Percentiles rank a stretch among this genome's conserved stretches.
These are phyloP conservation scores for Metschnikowia koreensis DNA, from an alignment of 805 yeast species.

Conservation along the genomic window DNA sequence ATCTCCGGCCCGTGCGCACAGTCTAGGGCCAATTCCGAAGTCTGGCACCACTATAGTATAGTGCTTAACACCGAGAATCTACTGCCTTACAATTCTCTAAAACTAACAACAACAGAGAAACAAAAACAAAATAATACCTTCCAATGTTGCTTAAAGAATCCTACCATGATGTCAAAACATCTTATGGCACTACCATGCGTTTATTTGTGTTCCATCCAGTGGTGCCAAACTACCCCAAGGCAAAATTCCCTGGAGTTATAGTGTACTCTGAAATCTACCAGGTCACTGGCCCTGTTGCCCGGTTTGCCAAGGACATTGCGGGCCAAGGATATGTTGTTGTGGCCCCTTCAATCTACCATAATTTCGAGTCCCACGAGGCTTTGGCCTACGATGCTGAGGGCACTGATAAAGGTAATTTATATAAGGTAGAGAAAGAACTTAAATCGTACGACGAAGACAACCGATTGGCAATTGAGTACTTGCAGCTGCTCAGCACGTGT, in stretches of 20 bases:
- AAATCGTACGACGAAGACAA: slow-evolving; percentile 77
- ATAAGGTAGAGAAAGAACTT: slow-evolving; percentile 64
- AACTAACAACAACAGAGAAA: slow-evolving; percentile 29
- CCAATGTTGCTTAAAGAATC: slow-evolving; percentile 68
- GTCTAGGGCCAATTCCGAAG: no score
- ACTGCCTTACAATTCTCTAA: no score
- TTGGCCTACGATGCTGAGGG: slow-evolving; percentile 70
- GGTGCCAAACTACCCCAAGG: slow-evolving; percentile 70
- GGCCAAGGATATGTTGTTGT: slow-evolving; percentile 76
- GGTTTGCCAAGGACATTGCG: slow-evolving; percentile 77
- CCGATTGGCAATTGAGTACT: slow-evolving; percentile 59
- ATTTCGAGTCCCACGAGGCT: slow-evolving; percentile 62
- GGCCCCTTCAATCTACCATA: slow-evolving; percentile 79
- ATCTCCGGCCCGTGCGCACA: background rate
- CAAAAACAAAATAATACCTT: background rate
- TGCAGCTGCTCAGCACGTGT: slow-evolving; percentile 56
- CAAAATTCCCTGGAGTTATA: slow-evolving; percentile 77
- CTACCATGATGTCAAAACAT: slow-evolving; percentile 61
- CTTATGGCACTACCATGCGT: slow-evolving; percentile 65
- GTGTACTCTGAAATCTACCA: slow-evolving; percentile 81
- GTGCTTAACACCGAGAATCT: background rate
- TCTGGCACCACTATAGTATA: background rate
- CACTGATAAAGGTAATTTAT: slow-evolving; percentile 69
- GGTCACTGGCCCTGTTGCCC: slow-evolving; percentile 76
- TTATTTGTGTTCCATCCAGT: slow-evolving; percentile 65